phyloP scores from a whole-genome alignment of 768 basidiomycete species.

The Punctularia strigosozonata region DNA sequence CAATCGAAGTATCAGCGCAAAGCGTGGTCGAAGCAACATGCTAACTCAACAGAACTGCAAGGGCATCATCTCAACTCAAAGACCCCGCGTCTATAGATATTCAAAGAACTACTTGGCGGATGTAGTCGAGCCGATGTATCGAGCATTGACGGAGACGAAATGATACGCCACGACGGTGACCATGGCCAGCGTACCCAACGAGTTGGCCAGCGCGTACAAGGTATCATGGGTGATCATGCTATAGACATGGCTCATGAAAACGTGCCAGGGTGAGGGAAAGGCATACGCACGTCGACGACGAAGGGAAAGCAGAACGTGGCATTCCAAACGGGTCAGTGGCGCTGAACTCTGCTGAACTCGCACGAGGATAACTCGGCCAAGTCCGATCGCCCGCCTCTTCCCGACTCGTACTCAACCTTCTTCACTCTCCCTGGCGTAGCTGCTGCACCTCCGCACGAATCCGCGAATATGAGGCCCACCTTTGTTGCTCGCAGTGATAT shows the following conservation, averaged over 20 bases:
- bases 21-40: too few species aligned
- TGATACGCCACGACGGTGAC: slow-evolving; percentile 83
- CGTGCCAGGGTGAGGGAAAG: too few species aligned
- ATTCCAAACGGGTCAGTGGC: too few species aligned
- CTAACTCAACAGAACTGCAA: not conserved
- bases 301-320: too few species aligned
- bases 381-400: slow-evolving; percentile 1
- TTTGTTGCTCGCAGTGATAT: slow-evolving; percentile 55
- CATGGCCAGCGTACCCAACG: slow-evolving; percentile 79
- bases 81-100: slow-evolving; percentile 2
- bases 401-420: not conserved
- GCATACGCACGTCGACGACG: too few species aligned
- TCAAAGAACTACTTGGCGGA: slow-evolving; percentile 6
- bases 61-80: slow-evolving; percentile 1
- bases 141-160: slow-evolving; percentile 77
- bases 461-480: slow-evolving; percentile 49
- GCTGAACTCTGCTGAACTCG: not conserved
- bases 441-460: slow-evolving; percentile 5
- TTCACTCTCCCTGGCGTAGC: slow-evolving; percentile 2
- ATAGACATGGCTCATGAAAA: too few species aligned
- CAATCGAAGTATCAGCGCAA: too few species aligned
- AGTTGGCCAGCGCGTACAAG: slow-evolving; percentile 72
- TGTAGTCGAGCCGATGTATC: slow-evolving; percentile 24
- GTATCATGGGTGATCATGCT: slow-evolving; percentile 74
- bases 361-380: slow-evolving; percentile 1